Evolutionary conservation across 495 filamentous ascomycete species (phyloP).

Genomic region (Penicillium subrubescens): DNA sequence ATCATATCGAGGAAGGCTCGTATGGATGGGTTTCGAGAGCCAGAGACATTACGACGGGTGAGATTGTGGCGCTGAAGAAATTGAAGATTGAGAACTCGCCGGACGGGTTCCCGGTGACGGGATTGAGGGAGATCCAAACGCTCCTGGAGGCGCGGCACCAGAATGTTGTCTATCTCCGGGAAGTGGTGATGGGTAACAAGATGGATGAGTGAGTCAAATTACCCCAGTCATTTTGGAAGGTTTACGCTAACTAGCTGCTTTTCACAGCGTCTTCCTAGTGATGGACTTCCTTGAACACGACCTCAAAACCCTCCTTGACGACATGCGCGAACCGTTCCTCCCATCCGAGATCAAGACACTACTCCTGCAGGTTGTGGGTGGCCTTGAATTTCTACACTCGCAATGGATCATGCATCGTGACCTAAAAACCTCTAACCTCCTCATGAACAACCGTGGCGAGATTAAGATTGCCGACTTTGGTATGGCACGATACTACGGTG

Average conservation of each 20-base stretch:
- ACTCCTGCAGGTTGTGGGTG: constrained; percentile 77
- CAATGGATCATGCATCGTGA: constrained; percentile 97
- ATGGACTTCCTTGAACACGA: constrained; percentile 99
- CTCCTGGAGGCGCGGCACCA: constrained; percentile 64
- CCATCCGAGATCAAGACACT: constrained; percentile 92
- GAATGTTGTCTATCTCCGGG: constrained; percentile 78
- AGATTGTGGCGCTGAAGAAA: constrained; percentile 91
- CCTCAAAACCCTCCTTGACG: constrained; percentile 88
- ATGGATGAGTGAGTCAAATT: constrained; percentile 67
- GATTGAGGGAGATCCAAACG: constrained; percentile 83
- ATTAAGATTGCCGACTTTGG: constrained; percentile 98
- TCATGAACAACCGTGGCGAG: constrained; percentile 92
- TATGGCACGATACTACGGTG: constrained; percentile 89
- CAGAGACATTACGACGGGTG: constrained; percentile 74
- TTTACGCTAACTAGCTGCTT: constrained; percentile 16
- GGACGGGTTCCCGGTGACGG: constrained; percentile 90
- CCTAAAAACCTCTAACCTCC: constrained; percentile 93
- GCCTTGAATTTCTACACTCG: constrained; percentile 81
- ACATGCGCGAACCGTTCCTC: constrained; percentile 92
- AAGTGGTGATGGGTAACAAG: constrained; percentile 83
- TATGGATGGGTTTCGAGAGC: constrained; percentile 95
- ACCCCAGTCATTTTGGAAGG: background rate
- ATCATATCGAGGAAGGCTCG: constrained; percentile 95
- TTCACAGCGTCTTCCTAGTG: constrained; percentile 81
- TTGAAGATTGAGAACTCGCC: constrained; percentile 86